These are phyloP conservation scores for Alternaria atra DNA, from an alignment of 2,329 filamentous ascomycete species.

Conservation along the genomic window DNA sequence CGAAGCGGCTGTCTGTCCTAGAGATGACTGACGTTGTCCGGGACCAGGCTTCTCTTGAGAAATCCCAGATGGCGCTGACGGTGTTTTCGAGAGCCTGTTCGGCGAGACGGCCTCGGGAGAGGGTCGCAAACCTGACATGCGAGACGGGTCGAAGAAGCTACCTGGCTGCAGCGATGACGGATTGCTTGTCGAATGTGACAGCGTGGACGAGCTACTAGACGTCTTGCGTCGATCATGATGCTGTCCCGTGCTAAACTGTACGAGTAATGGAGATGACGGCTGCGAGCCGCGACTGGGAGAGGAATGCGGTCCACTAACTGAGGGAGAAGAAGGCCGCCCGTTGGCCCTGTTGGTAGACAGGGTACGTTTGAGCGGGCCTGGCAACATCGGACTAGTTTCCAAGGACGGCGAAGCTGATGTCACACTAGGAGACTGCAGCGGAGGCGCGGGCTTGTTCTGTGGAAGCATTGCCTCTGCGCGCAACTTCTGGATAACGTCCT, in stretches of 20 bases:
- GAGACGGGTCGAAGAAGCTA: constrained; percentile 75
- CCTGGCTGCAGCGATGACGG: constrained; percentile 71
- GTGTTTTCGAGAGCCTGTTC: constrained; percentile 57
- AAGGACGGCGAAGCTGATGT: constrained; percentile 71
- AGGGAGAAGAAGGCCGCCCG: constrained; percentile 82
- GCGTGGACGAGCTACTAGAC: constrained; percentile 84
- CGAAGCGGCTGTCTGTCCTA: constrained; percentile 47
- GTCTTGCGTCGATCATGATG: constrained; percentile 87
- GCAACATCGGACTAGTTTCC: constrained; percentile 84
- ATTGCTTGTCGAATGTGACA: constrained; percentile 78
- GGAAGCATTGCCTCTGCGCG: constrained; percentile 86
- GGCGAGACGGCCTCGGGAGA: constrained; percentile 65
- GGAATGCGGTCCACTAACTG: constrained; percentile 80
- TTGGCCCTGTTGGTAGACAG: constrained; percentile 81
- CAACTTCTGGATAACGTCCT: constrained; percentile 96
- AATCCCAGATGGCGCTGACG: constrained; percentile 54
- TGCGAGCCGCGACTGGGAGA: constrained; percentile 88
- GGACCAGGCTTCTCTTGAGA: constrained; percentile 54
- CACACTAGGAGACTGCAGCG: constrained; percentile 53
- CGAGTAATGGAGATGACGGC: constrained; percentile 88
- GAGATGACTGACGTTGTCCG: constrained; percentile 46
- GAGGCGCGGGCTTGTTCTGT: constrained; percentile 61
- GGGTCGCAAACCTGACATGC: constrained; percentile 62
- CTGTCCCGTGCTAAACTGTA: constrained; percentile 90
- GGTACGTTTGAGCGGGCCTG: constrained; percentile 81